Conservation (phyloP, 805 yeast species). For the Metschnikowia baotianmanensis region DNA sequence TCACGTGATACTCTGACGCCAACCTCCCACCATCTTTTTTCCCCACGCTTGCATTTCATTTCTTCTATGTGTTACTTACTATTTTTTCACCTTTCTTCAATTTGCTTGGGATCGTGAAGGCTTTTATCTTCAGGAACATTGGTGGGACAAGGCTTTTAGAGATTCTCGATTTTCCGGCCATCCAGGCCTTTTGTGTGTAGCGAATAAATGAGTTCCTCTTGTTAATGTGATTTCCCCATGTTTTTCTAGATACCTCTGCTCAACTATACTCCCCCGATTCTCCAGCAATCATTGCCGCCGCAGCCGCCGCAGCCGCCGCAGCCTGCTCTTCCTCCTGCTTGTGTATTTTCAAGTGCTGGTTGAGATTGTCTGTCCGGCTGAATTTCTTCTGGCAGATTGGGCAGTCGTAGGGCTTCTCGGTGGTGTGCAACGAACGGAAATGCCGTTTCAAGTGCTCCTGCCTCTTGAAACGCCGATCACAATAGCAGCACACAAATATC, state of each 20-base stretch:
- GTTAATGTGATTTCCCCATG: no score
- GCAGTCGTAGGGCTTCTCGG: conserved; percentile 69
- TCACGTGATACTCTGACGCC: not conserved
- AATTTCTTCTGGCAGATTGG: conserved; percentile 60
- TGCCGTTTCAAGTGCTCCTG: conserved; percentile 79
- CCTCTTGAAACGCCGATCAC: conserved; percentile 65
- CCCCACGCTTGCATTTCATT: conserved; percentile 6
- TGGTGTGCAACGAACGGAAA: conserved; percentile 67
- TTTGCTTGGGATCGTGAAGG: not conserved
- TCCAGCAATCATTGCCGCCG: not conserved
- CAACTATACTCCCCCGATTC: no score
- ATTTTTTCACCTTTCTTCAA: not conserved
- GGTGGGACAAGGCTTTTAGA: no score
- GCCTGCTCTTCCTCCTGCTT: conserved; percentile 17
- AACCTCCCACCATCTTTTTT: not conserved
- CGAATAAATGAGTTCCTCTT: no score
- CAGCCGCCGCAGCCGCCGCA: conserved; percentile 2
- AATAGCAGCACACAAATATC: conserved; percentile 61
- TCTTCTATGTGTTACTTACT: conserved; percentile 7
- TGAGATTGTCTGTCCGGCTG: conserved; percentile 63
- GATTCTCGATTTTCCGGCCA: not conserved
- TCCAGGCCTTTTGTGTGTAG: not conserved
- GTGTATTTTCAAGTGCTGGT: conserved; percentile 66
- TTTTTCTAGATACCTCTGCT: no score
- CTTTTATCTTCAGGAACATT: not conserved